These are phyloP conservation scores for Kitagawia praeruptora DNA, from an alignment of 129 eudicot genomes.

Conservation along the genomic window DNA sequence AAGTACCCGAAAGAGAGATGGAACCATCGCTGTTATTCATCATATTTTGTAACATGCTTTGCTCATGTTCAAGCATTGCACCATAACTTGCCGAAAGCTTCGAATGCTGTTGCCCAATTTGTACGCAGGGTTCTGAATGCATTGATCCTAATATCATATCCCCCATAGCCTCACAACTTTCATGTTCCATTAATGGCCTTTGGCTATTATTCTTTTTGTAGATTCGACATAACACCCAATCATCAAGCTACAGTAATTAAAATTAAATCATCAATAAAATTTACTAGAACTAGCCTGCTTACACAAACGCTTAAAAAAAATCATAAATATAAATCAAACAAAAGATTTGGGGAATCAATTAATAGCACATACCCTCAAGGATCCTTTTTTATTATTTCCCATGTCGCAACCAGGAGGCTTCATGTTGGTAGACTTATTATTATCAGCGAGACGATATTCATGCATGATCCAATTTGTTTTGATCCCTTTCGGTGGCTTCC, in stretches of 20 bases:
- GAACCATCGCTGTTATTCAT: conserved; percentile 24
- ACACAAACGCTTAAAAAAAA: neutral
- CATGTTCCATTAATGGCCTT: conserved; percentile 57
- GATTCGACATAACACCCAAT: conserved; percentile 93
- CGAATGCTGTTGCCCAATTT: conserved; percentile 18
- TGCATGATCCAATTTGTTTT: conserved; percentile 97
- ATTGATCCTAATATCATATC: conserved; percentile 35
- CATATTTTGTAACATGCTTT: conserved; percentile 32
- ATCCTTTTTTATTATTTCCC: conserved; percentile 50
- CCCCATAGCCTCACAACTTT: conserved; percentile 27
- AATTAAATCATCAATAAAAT: neutral
- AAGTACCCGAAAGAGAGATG: neutral
- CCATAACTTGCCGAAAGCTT: conserved; percentile 26
- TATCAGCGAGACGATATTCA: conserved; percentile 66
- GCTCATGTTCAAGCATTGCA: conserved; percentile 42
- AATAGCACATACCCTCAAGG: conserved; percentile 45
- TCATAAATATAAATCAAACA: neutral
- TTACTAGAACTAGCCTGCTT: neutral
- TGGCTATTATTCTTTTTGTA: conserved; percentile 76
- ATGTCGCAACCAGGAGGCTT: conserved; percentile 66
- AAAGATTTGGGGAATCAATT: too few species aligned
- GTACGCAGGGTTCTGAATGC: conserved; percentile 23
- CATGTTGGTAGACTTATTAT: conserved; percentile 31
- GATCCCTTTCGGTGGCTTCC: conserved; percentile 83
- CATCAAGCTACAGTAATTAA: conserved; percentile 49